phyloP scores from a whole-genome alignment of 2,329 filamentous ascomycete genomes.

The Nannizziopsis barbatae region DNA sequence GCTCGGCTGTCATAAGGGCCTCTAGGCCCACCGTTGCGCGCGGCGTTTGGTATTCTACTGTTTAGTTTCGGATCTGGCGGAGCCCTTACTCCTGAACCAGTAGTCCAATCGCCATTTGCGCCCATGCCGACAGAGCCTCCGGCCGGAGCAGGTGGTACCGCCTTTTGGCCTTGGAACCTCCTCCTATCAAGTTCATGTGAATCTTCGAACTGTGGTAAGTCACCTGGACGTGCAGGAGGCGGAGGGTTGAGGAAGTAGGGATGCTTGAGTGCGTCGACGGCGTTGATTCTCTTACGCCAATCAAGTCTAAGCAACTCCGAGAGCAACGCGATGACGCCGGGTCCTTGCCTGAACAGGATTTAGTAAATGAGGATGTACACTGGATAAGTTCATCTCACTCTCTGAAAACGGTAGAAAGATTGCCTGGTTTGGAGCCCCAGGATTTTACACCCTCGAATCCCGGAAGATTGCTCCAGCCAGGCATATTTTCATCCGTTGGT shows the following conservation, averaged over 20 bases:
- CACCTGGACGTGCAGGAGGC: slow-evolving; percentile 66
- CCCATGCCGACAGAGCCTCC: slow-evolving; percentile 77
- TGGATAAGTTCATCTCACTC: slow-evolving; percentile 38
- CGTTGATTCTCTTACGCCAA: slow-evolving; percentile 80
- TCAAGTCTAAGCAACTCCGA: slow-evolving; percentile 76
- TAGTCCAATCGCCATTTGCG: slow-evolving; percentile 45
- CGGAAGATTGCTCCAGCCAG: slow-evolving; percentile 72
- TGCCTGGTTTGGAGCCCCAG: slow-evolving; percentile 52
- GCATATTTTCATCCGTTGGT: slow-evolving; percentile 84
- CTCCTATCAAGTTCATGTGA: slow-evolving; percentile 93
- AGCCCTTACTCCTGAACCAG: slow-evolving; percentile 24
- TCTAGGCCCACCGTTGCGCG: slow-evolving; percentile 24
- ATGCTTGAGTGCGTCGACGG: slow-evolving; percentile 83
- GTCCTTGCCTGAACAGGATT: slow-evolving; percentile 44
- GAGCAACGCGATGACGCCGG: slow-evolving; percentile 65
- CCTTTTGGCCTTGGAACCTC: slow-evolving; percentile 81
- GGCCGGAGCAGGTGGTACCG: slow-evolving; percentile 78
- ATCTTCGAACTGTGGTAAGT: slow-evolving; percentile 85
- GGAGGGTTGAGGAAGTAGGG: slow-evolving; percentile 77
- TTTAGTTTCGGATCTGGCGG: slow-evolving; percentile 23
- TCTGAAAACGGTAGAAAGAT: slow-evolving; percentile 61
- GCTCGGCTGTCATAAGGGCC: slow-evolving; percentile 21
- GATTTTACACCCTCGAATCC: slow-evolving; percentile 62
- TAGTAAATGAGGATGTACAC: background rate
- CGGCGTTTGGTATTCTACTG: slow-evolving; percentile 28